A percentile compares a stretch with the other conserved stretches of the same genome.
Evolutionary conservation across 2,329 filamentous ascomycete genomes (phyloP).

Genomic region (Colletotrichum melonis): DNA sequence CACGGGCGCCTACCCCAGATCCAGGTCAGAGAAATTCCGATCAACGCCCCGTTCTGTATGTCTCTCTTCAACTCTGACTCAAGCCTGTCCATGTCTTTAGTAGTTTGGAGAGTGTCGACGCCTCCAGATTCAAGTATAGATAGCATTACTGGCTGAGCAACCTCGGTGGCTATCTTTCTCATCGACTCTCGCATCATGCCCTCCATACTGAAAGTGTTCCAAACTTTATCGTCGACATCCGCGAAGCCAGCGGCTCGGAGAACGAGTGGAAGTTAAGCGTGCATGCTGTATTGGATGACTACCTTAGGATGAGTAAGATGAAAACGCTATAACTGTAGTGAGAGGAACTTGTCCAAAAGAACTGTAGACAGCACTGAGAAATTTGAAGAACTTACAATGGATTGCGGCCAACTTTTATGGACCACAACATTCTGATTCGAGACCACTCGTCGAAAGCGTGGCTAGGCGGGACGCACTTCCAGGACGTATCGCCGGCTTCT

Average conservation of each 20-base stretch:
- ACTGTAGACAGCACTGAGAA: neutral
- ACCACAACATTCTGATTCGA: neutral
- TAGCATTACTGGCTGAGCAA: slow-evolving; percentile 1
- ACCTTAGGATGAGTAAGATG: no score
- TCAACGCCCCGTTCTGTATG: neutral
- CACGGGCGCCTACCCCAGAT: slow-evolving; percentile 11
- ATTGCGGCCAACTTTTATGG: neutral
- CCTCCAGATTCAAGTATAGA: neutral
- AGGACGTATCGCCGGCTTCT: slow-evolving; percentile 15
- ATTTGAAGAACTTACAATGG: neutral
- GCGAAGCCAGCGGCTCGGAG: slow-evolving; percentile 1
- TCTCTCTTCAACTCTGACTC: neutral
- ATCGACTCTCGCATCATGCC: slow-evolving; percentile 14
- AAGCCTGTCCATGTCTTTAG: slow-evolving; percentile 1
- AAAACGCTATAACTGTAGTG: no score
- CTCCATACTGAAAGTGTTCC: slow-evolving; percentile 5
- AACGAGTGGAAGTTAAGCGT: neutral
- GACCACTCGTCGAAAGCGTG: slow-evolving; percentile 21
- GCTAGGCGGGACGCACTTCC: slow-evolving; percentile 21
- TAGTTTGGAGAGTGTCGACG: neutral
- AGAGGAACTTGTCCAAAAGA: neutral
- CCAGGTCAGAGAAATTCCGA: slow-evolving; percentile 5
- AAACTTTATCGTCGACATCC: slow-evolving; percentile 5
- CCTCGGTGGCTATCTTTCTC: neutral
- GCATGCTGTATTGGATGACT: neutral